These are phyloP conservation scores for Cyclanthera cordifolia DNA, from an alignment of 306 rosid species.

Conservation along the genomic window DNA sequence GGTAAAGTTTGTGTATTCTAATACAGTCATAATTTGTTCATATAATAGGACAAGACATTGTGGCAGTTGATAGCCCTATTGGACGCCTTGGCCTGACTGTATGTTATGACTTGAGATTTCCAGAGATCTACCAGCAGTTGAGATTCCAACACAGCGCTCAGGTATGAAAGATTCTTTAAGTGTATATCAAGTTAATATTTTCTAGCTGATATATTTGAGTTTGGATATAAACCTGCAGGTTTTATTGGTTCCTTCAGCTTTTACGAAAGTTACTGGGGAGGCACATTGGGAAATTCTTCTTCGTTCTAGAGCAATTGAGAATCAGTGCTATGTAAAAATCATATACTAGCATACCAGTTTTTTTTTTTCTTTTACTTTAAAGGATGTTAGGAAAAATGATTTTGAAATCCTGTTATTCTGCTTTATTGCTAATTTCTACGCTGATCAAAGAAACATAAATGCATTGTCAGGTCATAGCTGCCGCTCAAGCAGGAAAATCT, in stretches of 20 bases:
- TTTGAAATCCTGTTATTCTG: neutral
- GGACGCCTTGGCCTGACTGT: constrained; percentile 84
- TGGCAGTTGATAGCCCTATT: constrained; percentile 72
- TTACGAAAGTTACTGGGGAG: constrained; percentile 76
- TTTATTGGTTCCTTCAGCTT: constrained; percentile 78
- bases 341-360: neutral
- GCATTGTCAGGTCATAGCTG: constrained; percentile 70
- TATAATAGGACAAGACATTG: constrained; percentile 59
- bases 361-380: constrained; percentile 3
- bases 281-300: constrained; percentile 99
- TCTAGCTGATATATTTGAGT: constrained; percentile 11
- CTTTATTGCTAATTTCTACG: constrained; percentile 9
- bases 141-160: constrained; percentile 71
- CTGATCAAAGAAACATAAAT: constrained; percentile 19
- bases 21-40: constrained; percentile 7
- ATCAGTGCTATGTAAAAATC: constrained; percentile 71
- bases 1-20: constrained; percentile 6
- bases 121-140: constrained; percentile 68
- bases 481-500: constrained; percentile 84
- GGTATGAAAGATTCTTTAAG: constrained; percentile 27
- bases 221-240: constrained; percentile 35
- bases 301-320: constrained; percentile 91
- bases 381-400: neutral
- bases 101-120: constrained; percentile 96
- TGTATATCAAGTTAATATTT: constrained; percentile 8